Conservation (phyloP, 495 filamentous ascomycete genomes). For the Aspergillus cristatus region DNA sequence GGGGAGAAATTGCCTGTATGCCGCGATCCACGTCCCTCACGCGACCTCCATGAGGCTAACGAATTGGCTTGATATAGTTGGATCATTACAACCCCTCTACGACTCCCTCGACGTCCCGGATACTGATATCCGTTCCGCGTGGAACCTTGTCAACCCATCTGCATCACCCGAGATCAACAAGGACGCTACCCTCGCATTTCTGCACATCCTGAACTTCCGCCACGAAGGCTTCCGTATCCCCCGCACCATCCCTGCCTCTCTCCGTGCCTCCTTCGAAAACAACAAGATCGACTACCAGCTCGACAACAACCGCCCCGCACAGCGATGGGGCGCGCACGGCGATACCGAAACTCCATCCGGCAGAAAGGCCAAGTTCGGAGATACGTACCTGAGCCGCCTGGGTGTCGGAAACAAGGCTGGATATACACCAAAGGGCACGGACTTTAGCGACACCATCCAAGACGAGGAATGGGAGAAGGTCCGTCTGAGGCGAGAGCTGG, state of each 20-base stretch:
- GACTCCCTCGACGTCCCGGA: constrained; percentile 89
- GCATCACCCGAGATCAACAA: constrained; percentile 74
- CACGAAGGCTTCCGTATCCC: constrained; percentile 95
- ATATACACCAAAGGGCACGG: constrained; percentile 66
- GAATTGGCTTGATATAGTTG: constrained; percentile 41
- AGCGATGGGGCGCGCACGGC: constrained; percentile 57
- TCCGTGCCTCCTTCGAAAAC: constrained; percentile 84
- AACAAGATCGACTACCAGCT: constrained; percentile 93
- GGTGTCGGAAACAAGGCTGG: constrained; percentile 71
- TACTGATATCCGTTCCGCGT: constrained; percentile 85
- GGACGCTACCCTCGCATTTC: constrained; percentile 85
- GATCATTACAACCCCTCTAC: constrained; percentile 75
- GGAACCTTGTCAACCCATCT: constrained; percentile 94
- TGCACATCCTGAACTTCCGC: constrained; percentile 89
- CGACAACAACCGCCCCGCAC: constrained; percentile 56
- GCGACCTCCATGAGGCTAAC: background rate
- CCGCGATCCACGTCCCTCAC: constrained; percentile 1
- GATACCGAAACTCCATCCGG: constrained; percentile 72
- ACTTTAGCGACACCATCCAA: constrained; percentile 69
- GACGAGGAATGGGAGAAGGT: constrained; percentile 96
- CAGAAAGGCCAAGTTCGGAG: constrained; percentile 90
- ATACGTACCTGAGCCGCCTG: constrained; percentile 86
- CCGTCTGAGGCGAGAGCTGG: constrained; percentile 79
- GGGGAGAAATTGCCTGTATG: constrained; percentile 77
- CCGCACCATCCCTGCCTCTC: constrained; percentile 78